Base-by-base conservation (phyloP, 139 green algal genomes). In the Dunaliella primolecta region DNA sequence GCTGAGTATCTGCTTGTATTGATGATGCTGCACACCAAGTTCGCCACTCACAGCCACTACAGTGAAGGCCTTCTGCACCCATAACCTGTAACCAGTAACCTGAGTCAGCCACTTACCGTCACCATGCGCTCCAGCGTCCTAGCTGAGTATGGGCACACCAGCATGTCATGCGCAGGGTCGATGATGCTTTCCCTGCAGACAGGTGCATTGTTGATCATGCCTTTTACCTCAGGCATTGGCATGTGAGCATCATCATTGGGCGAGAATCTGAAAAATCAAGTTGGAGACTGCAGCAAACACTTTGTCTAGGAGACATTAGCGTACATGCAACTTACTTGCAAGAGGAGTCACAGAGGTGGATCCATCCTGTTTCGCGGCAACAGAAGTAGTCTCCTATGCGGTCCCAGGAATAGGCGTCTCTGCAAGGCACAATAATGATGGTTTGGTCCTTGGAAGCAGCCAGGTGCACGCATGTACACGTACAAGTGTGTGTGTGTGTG, bases 141-240 rank as follows among this genome's bases (percentile, higher is more conserved):
- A 30, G 38, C 36, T 33, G n/a, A 57, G 80, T 77, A 77, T 23
- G 80, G 80, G 80, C 80, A 84, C 80, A 84, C 80, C 80, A 84
- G n/a, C 56, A 75, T 31, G 46, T 78, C 55, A 32, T 84, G 80
- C 1, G n/a, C 55, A n/a, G 80, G 3, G 56, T 84, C 80, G 20
- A 84, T 37, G 38, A 84, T 56, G 20, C 55, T 56, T 55, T 84
- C 80, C 80, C 80, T 84, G 80, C 80, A n/a, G 31, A 34, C 27
- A 15, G 64, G 34, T 64, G 24, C n/a, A n/a, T n/a, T n/a, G n/a
- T n/a, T n/a, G n/a, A n/a, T n/a, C n/a, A n/a, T n/a, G n/a, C n/a
- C n/a, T n/a, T n/a, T n/a, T n/a, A n/a, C n/a, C n/a, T n/a, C 71
- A 77, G 71, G 71, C 71, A 77, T 7, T 64, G 46, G 7, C 7